Evolutionary conservation across 2,329 filamentous ascomycete species (phyloP).

Genomic region (Botrytis cinerea): DNA sequence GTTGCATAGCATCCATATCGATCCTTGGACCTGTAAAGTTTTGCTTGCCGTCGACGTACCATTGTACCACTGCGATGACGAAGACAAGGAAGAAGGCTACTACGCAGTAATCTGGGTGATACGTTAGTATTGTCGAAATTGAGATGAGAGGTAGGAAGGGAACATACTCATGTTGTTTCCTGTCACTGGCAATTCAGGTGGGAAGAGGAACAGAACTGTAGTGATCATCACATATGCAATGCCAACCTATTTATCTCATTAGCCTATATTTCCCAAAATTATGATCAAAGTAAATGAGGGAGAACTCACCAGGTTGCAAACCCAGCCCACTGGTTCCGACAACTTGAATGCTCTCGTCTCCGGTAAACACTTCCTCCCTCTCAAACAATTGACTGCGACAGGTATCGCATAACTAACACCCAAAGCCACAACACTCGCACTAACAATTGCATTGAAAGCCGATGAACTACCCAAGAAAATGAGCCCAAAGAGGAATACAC

Average conservation of each 20-base stretch:
- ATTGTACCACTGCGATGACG: conserved; percentile 51
- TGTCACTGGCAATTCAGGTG: conserved; percentile 57
- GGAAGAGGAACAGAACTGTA: conserved; percentile 65
- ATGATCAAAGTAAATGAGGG: conserved; percentile 30
- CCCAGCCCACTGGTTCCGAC: conserved; percentile 57
- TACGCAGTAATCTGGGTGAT: conserved; percentile 34
- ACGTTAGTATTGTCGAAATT: background rate
- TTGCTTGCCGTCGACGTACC: conserved; percentile 61
- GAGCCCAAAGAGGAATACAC: conserved; percentile 67
- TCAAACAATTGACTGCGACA: conserved; percentile 66
- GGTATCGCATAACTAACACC: conserved; percentile 74
- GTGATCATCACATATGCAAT: conserved; percentile 59
- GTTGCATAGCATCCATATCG: conserved; percentile 43
- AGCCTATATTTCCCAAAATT: conserved; percentile 28
- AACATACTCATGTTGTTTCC: conserved; percentile 60
- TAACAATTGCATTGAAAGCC: conserved; percentile 72
- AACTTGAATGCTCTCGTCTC: conserved; percentile 57
- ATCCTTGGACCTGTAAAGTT: conserved; percentile 52
- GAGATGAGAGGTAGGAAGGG: background rate
- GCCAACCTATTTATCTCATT: conserved; percentile 44
- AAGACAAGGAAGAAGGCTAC: conserved; percentile 48
- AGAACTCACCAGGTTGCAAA: conserved; percentile 52
- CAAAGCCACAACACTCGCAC: conserved; percentile 69
- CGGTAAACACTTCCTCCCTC: conserved; percentile 66
- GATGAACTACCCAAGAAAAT: conserved; percentile 66